Percentiles rank a stretch among this genome's conserved stretches.
These are phyloP conservation scores for Xanthoconium stramineum DNA, from an alignment of 768 basidiomycete species.

Conservation along the genomic window DNA sequence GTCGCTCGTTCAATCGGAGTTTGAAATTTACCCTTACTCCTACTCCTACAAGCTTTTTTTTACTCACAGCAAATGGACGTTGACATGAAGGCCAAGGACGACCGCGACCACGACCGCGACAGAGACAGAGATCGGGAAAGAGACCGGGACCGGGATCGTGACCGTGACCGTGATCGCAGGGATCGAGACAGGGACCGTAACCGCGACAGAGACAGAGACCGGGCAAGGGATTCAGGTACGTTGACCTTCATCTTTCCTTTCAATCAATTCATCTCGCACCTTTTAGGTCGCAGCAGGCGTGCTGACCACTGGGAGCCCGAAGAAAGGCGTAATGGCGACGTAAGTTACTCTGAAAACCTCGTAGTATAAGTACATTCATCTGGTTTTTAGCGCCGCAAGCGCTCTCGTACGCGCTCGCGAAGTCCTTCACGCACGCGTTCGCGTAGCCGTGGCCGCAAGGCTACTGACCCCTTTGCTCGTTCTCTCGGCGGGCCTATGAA, in stretches of 20 bases:
- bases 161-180: constrained; percentile 37
- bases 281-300: constrained; percentile 43
- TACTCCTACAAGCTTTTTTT: constrained; percentile 1
- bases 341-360: constrained; percentile 32
- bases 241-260: constrained; percentile 6
- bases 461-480: constrained; percentile 65
- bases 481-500: constrained; percentile 89
- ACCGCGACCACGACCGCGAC: constrained; percentile 61
- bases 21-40: constrained; percentile 13
- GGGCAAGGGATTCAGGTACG: constrained; percentile 58
- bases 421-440: constrained; percentile 48
- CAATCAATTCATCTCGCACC: neutral
- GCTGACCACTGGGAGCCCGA: constrained; percentile 85
- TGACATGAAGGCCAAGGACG: constrained; percentile 79
- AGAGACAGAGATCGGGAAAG: constrained; percentile 43
- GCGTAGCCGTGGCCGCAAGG: constrained; percentile 57
- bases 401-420: constrained; percentile 64
- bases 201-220: constrained; percentile 34
- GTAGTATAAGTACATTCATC: neutral
- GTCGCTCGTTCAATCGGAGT: constrained; percentile 19
- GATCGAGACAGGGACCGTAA: constrained; percentile 46
- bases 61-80: constrained; percentile 56
- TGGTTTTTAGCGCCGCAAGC: constrained; percentile 55
- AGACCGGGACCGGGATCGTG: constrained; percentile 28
- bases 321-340: constrained; percentile 70